A percentile compares a stretch with the other conserved stretches of the same genome.
Evolutionary conservation across 148 eudicot genomes (phyloP).

Genomic region (Rhododendron kiyosumense): DNA sequence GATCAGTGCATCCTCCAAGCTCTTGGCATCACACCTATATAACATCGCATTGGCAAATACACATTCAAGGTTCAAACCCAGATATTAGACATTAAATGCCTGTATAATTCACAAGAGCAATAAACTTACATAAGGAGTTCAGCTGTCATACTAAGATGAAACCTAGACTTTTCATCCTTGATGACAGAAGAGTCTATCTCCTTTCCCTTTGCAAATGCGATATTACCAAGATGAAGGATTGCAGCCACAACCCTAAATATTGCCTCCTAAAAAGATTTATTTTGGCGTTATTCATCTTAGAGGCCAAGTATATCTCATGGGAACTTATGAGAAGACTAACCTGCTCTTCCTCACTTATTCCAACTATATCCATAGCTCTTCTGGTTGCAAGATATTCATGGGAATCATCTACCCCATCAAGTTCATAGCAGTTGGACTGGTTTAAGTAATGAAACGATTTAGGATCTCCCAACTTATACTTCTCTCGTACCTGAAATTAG

Average conservation of each 20-base stretch:
- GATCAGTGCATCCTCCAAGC: slow-evolving; percentile 89
- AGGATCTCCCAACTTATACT: slow-evolving; percentile 75
- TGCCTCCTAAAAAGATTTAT: slow-evolving; percentile 57
- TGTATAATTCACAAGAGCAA: neutral
- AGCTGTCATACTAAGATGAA: slow-evolving; percentile 75
- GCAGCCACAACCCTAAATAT: slow-evolving; percentile 93
- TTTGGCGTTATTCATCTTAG: slow-evolving; percentile 7
- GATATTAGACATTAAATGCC: slow-evolving; percentile 1
- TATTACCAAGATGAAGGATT: slow-evolving; percentile 89
- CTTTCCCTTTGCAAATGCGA: slow-evolving; percentile 83
- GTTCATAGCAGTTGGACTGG: slow-evolving; percentile 74
- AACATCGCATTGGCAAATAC: slow-evolving; percentile 10
- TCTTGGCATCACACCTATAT: slow-evolving; percentile 85
- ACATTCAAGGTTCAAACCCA: neutral
- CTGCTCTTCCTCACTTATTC: slow-evolving; percentile 89
- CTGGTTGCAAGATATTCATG: slow-evolving; percentile 87
- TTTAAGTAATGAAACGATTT: slow-evolving; percentile 76
- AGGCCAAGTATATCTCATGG: neutral
- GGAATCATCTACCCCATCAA: slow-evolving; percentile 76
- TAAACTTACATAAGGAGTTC: slow-evolving; percentile 71
- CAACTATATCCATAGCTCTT: slow-evolving; percentile 98
- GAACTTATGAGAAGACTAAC: slow-evolving; percentile 27
- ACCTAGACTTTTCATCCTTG: slow-evolving; percentile 83
- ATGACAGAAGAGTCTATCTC: slow-evolving; percentile 88
- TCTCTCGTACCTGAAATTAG: slow-evolving; percentile 62